Evolutionary conservation across 768 basidiomycete species (phyloP), one percentile per base, ranked within the genome.

Genomic region (Hortiboletus flavorubellus): DNA sequence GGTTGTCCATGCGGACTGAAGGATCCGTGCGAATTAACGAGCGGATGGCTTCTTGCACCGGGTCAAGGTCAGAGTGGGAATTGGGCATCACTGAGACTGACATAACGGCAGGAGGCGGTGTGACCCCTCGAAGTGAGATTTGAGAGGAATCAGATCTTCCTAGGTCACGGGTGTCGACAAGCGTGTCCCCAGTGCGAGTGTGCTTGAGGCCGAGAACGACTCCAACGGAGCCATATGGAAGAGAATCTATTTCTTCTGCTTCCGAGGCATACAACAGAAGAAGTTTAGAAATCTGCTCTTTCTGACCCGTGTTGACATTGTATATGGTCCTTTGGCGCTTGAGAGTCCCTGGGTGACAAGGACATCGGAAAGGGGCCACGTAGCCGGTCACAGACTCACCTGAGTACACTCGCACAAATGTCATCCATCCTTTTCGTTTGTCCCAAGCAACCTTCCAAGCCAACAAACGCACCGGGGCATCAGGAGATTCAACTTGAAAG

Each of bases 401-500:
- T 50, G 91, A 92, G 69, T 94, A 94, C 18, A 94, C 82, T 26
- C 92, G 79, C 38, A 94, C 86, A 66, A 92, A 94, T 2, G 92
- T 93, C 91, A 94, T 92, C 92, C 92, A 94, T 23, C 92, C 92
- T 61, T 79, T 80, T 53, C 74, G 81, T 54, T 84, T 84, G 64
- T 94, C 91, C 91, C 91, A 93, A 31, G 76, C 78, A 21, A 94
- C 92, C 67, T 94, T 94, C 92, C 93, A 94, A 3, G 89, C 92
- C 29, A 94, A 75, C 59, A 86, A 68, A 35, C 80, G 83, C 23
- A 89, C 64, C 1, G 84, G 82, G 0, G 78, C 66, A 51, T 80
- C 80, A 23, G 69, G 61, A 16, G 64, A 66, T 59, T 81, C 80
- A 14, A 61, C 62, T 41, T 78, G 75, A 49, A 80, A 76, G 30